A percentile compares a stretch with the other conserved stretches of the same genome.
Conservation (phyloP, 768 basidiomycete species). For the Russula brevipes region DNA sequence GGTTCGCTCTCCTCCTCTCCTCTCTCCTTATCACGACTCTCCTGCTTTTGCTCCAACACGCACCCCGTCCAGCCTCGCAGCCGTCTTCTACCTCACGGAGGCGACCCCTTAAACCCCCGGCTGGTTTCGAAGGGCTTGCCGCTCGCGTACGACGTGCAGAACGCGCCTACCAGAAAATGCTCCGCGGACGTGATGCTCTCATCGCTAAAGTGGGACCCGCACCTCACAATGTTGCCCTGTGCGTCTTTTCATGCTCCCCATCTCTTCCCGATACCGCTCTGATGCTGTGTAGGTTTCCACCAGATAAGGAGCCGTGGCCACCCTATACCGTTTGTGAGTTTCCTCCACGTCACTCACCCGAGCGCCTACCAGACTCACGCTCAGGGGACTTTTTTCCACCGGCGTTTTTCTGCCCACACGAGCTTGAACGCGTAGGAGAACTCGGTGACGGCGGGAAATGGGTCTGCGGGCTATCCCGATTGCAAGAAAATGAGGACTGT, state of each 20-base stretch:
- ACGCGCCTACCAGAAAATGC: slow-evolving; percentile 22
- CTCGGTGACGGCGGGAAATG: slow-evolving; percentile 69
- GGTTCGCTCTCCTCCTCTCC: slow-evolving; percentile 23
- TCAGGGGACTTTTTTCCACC: slow-evolving; percentile 46
- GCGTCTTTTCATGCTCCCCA: background rate
- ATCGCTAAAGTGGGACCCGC: slow-evolving; percentile 21
- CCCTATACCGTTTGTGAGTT: slow-evolving; percentile 24
- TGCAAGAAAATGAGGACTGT: slow-evolving; percentile 50
- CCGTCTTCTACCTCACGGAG: background rate
- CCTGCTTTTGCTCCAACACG: slow-evolving; percentile 16
- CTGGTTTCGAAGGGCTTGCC: background rate
- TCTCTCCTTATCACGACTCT: slow-evolving; percentile 16
- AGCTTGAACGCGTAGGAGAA: slow-evolving; percentile 40
- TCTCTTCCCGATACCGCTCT: background rate
- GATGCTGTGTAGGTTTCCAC: slow-evolving; percentile 21
- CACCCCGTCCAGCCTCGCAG: background rate
- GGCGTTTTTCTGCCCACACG: slow-evolving; percentile 42
- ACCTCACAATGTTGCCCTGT: slow-evolving; percentile 17
- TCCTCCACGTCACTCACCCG: too few relatives aligned
- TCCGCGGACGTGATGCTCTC: slow-evolving; percentile 19
- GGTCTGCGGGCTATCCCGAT: slow-evolving; percentile 56
- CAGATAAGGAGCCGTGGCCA: slow-evolving; percentile 24
- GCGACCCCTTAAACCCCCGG: background rate
- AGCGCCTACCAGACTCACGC: background rate
- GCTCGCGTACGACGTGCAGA: slow-evolving; percentile 18